Conservation (phyloP, 257 asterid species). For the Hygrophila difformis region DNA sequence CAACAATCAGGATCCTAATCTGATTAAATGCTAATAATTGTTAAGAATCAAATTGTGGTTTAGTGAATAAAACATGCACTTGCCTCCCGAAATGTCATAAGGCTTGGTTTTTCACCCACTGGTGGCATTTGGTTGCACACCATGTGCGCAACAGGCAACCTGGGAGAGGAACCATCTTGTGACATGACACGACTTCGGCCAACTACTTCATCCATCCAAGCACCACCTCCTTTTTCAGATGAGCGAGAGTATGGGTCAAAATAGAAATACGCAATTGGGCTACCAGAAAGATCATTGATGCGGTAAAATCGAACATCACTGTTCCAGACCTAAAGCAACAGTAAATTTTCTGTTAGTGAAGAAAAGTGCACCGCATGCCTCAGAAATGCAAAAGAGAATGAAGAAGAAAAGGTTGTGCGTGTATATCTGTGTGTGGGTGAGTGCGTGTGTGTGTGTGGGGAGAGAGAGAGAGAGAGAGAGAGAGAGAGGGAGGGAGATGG, state of each 20-base stretch:
- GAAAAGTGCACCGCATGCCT: no score
- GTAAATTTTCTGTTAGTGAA: constrained; percentile 26
- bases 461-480: no score
- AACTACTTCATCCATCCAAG: constrained; percentile 98
- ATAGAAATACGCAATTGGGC: constrained; percentile 78
- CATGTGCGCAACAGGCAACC: constrained; percentile 98
- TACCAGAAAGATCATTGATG: constrained; percentile 70
- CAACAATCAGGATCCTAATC: no score
- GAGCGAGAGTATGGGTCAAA: constrained; percentile 99
- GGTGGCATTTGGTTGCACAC: constrained; percentile 99
- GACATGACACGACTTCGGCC: constrained; percentile 83
- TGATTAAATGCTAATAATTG: no score
- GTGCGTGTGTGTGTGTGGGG: no score
- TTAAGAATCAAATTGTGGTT: constrained; percentile 12
- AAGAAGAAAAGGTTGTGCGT: neutral
- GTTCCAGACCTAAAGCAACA: constrained; percentile 74
- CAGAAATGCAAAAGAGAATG: neutral
- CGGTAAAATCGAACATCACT: constrained; percentile 80
- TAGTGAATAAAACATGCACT: constrained; percentile 16
- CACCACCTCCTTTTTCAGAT: constrained; percentile 93
- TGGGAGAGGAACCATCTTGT: constrained; percentile 58
- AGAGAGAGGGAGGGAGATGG: no score
- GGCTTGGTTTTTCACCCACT: constrained; percentile 96
- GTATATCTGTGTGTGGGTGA: no score
- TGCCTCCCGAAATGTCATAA: constrained; percentile 97